Conservation (phyloP, 2,329 filamentous ascomycete species). For the Fusarium chuoi region DNA sequence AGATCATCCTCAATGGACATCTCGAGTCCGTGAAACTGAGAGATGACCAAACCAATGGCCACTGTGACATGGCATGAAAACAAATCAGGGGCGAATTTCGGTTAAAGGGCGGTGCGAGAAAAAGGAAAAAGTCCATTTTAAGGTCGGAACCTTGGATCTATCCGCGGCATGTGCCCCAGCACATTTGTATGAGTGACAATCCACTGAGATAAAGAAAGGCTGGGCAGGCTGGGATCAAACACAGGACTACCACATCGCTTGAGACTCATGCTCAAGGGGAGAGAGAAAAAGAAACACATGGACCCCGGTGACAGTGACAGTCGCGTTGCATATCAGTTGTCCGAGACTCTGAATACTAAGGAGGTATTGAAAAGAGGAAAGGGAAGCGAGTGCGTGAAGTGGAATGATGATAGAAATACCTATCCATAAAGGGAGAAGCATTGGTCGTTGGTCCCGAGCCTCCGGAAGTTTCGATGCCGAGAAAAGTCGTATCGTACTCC, state of each 20-base stretch:
- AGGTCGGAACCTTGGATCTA: slow-evolving; percentile 29
- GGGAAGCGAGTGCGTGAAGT: not conserved
- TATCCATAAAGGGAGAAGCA: slow-evolving; percentile 13
- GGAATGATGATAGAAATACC: slow-evolving; percentile 6
- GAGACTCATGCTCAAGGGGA: slow-evolving; percentile 2
- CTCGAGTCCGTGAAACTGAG: slow-evolving; percentile 5
- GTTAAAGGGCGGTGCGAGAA: slow-evolving; percentile 18
- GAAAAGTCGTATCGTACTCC: slow-evolving; percentile 9
- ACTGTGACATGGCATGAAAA: slow-evolving; percentile 11
- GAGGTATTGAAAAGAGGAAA: not conserved
- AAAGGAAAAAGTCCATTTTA: not conserved
- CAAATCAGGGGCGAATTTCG: slow-evolving; percentile 22
- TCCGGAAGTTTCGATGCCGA: slow-evolving; percentile 8
- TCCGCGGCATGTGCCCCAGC: slow-evolving; percentile 28
- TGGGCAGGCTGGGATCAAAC: not conserved
- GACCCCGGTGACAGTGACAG: not conserved
- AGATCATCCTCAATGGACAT: slow-evolving; percentile 4
- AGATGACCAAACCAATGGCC: slow-evolving; percentile 24
- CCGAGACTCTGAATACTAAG: not conserved
- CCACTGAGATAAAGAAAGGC: slow-evolving; percentile 7
- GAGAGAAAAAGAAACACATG: not conserved
- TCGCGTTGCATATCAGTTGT: not conserved
- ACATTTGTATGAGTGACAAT: slow-evolving; percentile 3
- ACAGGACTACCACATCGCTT: slow-evolving; percentile 9
- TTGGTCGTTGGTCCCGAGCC: not conserved